Base-by-base conservation (phyloP, 1,284 basidiomycete species). In the Ustilago trichophora region DNA sequence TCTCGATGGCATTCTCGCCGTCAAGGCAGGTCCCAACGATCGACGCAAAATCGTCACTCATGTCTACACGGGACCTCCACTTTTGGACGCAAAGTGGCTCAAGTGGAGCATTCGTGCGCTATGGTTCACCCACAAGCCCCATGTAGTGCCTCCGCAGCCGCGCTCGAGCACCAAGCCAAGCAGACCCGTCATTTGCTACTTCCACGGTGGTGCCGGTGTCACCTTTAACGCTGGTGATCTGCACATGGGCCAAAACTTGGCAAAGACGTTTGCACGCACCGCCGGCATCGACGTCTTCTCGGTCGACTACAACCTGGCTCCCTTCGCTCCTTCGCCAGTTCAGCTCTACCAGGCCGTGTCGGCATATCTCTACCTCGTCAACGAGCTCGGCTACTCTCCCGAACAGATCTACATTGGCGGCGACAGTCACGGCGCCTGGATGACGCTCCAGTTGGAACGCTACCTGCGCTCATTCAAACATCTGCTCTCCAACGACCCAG, bases 271-370 rank as follows among this genome's bases (percentile, higher is more conserved):
- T 15, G 62, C 78, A 7, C 55, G 62, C 26, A 55, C 35, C 2
- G 45, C 59, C 1, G 56, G 68, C 37, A 64, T 78, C 52, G 77
- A 78, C 44, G 44, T 80, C 12, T 79, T 80, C 38, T 71, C 77
- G 40, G 75, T 80, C 49, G 78, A 80, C 51, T 80, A 80, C 71
- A 63, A 74, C 62, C 53, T 80, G 24, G 77, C 78, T 9, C 78
- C 78, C 1, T 64, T 59, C 16, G 74, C 70, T 1, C 65, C 67
- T 8, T 73, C 55, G 49, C 78, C 78, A 9, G 63, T 77, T 10
- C 72, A 72, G 40, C 58, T 80, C 33, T 52, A 73, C 32, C 78
- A 80, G 54, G 65, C 44, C 12, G 37, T 80, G 10, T 76, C 67
- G 10, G 76, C 59, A 0, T 80, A 77, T 50, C 32, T 78, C 7